Conservation (phyloP, 2,329 filamentous ascomycete species). For the Arthrobotrys sinensis region DNA sequence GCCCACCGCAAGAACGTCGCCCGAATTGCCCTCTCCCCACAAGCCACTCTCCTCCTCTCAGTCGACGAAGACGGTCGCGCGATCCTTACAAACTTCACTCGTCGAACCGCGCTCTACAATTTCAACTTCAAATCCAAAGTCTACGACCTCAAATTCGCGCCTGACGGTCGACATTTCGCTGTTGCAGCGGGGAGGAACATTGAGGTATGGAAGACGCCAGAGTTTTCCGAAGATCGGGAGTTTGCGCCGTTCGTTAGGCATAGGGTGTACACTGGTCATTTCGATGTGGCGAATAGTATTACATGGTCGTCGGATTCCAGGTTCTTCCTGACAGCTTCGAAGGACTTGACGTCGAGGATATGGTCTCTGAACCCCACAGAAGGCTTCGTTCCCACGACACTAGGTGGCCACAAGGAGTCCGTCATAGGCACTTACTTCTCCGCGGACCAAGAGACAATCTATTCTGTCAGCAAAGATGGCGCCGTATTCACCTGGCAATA, state of each 20-base stretch:
- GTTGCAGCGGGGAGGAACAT: constrained; percentile 88
- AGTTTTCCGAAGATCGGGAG: constrained; percentile 84
- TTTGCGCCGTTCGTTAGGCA: constrained; percentile 95
- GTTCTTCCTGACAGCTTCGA: constrained; percentile 93
- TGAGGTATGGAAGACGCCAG: constrained; percentile 96
- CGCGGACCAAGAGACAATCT: constrained; percentile 87
- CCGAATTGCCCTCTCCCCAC: constrained; percentile 87
- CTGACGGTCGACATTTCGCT: constrained; percentile 90
- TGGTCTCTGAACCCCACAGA: constrained; percentile 93
- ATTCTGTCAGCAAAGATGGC: constrained; percentile 97
- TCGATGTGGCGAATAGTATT: constrained; percentile 86
- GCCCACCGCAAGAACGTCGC: constrained; percentile 94
- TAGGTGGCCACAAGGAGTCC: constrained; percentile 90
- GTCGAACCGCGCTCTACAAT: constrained; percentile 89
- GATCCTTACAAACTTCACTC: constrained; percentile 90
- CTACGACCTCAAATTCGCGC: constrained; percentile 88
- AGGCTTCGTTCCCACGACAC: constrained; percentile 87
- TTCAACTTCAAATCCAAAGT: constrained; percentile 93
- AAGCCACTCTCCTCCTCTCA: constrained; percentile 91
- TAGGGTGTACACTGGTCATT: constrained; percentile 87
- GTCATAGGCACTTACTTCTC: constrained; percentile 98
- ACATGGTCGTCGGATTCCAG: constrained; percentile 97
- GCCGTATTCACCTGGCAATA: constrained; percentile 96
- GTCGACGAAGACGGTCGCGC: constrained; percentile 95
- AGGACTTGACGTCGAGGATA: constrained; percentile 91